These are phyloP conservation scores for Vickermania ingenoplastis DNA, from an alignment of 208 protist species.

Conservation along the genomic window DNA sequence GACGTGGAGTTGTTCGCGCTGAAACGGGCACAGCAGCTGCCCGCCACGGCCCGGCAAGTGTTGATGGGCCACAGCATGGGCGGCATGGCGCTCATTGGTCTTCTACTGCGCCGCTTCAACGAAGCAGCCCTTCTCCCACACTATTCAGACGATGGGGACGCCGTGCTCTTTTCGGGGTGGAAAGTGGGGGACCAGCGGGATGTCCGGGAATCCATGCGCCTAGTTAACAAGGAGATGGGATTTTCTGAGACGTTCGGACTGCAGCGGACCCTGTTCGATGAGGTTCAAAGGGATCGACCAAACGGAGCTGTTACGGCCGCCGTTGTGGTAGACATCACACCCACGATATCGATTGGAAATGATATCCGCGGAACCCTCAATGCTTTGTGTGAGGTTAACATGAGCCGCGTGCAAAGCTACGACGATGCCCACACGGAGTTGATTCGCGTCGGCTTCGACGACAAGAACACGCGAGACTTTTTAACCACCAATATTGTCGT, in stretches of 20 bases:
- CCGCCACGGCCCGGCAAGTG: constrained; percentile 11
- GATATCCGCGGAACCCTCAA: constrained; percentile 14
- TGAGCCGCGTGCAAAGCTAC: constrained; percentile 44
- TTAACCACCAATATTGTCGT: constrained; percentile 70
- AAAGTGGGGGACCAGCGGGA: constrained; percentile 6
- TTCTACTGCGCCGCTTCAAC: constrained; percentile 67
- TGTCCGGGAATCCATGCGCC: constrained; percentile 32
- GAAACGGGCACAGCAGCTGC: constrained; percentile 16
- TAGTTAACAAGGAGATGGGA: constrained; percentile 46
- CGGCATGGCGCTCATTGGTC: constrained; percentile 55
- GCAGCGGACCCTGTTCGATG: constrained; percentile 29
- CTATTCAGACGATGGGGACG: constrained; percentile 11
- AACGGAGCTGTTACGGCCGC: constrained; percentile 28
- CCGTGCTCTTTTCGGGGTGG: constrained; percentile 18
- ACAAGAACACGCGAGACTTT: constrained; percentile 66
- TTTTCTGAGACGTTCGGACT: constrained; percentile 34
- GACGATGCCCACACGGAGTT: constrained; percentile 30
- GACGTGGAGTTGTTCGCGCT: constrained; percentile 63
- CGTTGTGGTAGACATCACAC: constrained; percentile 75
- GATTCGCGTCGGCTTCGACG: constrained; percentile 36
- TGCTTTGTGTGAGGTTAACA: constrained; percentile 36
- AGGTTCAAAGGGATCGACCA: constrained; percentile 1
- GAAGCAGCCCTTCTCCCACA: constrained; percentile 33
- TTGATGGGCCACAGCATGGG: constrained; percentile 86
- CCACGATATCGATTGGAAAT: constrained; percentile 18